A percentile compares a stretch with the other conserved stretches of the same genome.
Evolutionary conservation across 1,284 basidiomycete genomes (phyloP).

Genomic region (Rhodotorula glutinis): DNA sequence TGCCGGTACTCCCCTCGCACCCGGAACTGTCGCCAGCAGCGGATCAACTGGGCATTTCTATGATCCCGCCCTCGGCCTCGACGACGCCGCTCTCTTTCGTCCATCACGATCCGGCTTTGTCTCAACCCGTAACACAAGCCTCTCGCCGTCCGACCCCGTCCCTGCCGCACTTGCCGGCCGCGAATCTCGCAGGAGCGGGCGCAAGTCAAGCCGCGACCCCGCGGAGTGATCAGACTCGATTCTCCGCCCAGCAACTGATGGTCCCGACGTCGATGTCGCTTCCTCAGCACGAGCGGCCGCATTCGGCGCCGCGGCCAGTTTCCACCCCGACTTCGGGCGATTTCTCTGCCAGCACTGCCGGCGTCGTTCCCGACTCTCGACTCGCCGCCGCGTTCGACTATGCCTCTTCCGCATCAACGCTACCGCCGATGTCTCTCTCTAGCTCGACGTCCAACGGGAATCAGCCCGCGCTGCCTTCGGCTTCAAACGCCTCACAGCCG

Average conservation of each 20-base stretch:
- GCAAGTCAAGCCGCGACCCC: not conserved
- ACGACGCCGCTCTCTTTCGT: not conserved
- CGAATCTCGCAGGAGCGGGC: not conserved
- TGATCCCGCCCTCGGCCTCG: not conserved
- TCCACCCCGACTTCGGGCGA: not conserved
- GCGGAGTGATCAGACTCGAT: not conserved
- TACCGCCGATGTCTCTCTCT: not conserved
- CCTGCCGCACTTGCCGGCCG: not conserved
- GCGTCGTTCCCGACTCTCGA: not conserved
- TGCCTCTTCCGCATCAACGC: too few species aligned
- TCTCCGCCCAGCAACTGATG: not conserved
- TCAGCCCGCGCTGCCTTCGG: not conserved
- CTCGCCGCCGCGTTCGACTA: constrained; percentile 11
- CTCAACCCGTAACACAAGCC: not conserved
- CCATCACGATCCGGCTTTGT: not conserved
- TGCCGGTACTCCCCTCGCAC: not conserved
- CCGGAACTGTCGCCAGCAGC: not conserved
- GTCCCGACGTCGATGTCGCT: not conserved
- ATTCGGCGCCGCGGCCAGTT: too few species aligned
- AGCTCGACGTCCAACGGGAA: too few species aligned
- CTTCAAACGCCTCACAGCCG: not conserved
- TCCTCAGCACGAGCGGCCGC: not conserved
- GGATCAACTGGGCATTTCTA: not conserved
- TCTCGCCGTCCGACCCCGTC: not conserved
- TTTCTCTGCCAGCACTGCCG: not conserved